Conservation (phyloP, 148 eudicot genomes). For the Hydrangea macrophylla region DNA sequence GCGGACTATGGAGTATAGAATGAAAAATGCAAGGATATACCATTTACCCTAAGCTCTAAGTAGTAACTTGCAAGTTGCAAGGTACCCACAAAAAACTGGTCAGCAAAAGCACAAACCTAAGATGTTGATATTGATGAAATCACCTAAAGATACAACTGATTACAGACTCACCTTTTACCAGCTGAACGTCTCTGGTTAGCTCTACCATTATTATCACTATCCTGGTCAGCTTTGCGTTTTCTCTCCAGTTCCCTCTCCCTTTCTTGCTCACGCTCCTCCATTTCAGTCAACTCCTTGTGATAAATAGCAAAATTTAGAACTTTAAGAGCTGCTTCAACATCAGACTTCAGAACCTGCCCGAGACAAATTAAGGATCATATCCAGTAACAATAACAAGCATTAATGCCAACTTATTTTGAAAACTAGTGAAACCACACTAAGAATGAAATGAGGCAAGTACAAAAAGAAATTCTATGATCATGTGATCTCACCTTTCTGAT, state of each 20-base stretch:
- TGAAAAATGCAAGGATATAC: not conserved
- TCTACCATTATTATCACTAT: constrained; percentile 33
- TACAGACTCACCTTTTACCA: constrained; percentile 49
- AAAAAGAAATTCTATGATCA: not conserved
- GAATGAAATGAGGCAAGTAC: constrained; percentile 1
- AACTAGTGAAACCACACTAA: not conserved
- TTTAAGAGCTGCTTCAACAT: constrained; percentile 94
- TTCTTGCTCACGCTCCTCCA: constrained; percentile 93
- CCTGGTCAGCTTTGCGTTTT: constrained; percentile 63
- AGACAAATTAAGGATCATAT: constrained; percentile 2
- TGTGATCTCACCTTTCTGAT: constrained; percentile 2
- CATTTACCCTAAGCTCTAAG: not conserved
- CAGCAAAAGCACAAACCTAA: not conserved
- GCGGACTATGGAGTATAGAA: no score
- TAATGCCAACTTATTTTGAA: not conserved
- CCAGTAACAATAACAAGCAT: constrained; percentile 7
- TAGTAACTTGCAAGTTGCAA: not conserved
- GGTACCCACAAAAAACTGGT: not conserved
- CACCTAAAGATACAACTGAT: not conserved
- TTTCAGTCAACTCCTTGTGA: constrained; percentile 91
- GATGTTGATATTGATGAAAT: not conserved
- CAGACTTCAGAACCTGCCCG: constrained; percentile 70
- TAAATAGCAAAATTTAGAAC: constrained; percentile 96
- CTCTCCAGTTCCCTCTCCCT: constrained; percentile 64
- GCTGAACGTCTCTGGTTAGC: constrained; percentile 31